Evolutionary conservation across 2,329 filamentous ascomycete genomes (phyloP).

Genomic region (Pseudocercospora eumusae): DNA sequence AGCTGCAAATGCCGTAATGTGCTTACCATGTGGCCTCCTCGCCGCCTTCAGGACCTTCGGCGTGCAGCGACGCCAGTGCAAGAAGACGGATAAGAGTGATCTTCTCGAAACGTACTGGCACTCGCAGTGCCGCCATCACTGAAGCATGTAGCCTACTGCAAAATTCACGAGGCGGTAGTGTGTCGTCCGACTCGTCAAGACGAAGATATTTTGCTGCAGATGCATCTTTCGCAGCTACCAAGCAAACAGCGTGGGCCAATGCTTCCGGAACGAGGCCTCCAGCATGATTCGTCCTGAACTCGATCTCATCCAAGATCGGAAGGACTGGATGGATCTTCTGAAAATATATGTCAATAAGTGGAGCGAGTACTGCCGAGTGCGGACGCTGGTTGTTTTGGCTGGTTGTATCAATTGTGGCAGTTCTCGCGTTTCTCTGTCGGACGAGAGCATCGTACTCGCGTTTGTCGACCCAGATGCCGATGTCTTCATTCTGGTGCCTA

Average conservation of each 20-base stretch:
- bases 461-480: slow-evolving; percentile 42
- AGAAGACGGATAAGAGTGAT: slow-evolving; percentile 51
- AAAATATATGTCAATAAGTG: slow-evolving; percentile 52
- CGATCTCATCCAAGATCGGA: slow-evolving; percentile 48
- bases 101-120: slow-evolving; percentile 48
- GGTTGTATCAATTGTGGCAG: slow-evolving; percentile 2
- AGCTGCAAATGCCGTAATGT: neutral
- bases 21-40: slow-evolving; percentile 46
- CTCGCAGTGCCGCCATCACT: slow-evolving; percentile 45
- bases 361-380: slow-evolving; percentile 40
- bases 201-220: slow-evolving; percentile 45
- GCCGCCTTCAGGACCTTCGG: slow-evolving; percentile 51
- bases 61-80: slow-evolving; percentile 51
- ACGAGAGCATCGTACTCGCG: slow-evolving; percentile 37
- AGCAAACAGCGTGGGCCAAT: slow-evolving; percentile 50
- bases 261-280: slow-evolving; percentile 43
- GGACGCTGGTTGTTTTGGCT: slow-evolving; percentile 28
- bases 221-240: slow-evolving; percentile 52
- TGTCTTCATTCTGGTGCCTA: slow-evolving; percentile 32
- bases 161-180: slow-evolving; percentile 47
- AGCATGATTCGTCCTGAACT: slow-evolving; percentile 44
- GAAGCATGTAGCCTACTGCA: slow-evolving; percentile 48
- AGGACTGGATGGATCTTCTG: slow-evolving; percentile 50
- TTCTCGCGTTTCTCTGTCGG: slow-evolving; percentile 27
- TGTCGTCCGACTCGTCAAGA: slow-evolving; percentile 39